Evolutionary conservation across 2,329 filamentous ascomycete genomes (phyloP), one percentile per base, ranked within the genome.

Genomic region (Apiospora malaysiana): DNA sequence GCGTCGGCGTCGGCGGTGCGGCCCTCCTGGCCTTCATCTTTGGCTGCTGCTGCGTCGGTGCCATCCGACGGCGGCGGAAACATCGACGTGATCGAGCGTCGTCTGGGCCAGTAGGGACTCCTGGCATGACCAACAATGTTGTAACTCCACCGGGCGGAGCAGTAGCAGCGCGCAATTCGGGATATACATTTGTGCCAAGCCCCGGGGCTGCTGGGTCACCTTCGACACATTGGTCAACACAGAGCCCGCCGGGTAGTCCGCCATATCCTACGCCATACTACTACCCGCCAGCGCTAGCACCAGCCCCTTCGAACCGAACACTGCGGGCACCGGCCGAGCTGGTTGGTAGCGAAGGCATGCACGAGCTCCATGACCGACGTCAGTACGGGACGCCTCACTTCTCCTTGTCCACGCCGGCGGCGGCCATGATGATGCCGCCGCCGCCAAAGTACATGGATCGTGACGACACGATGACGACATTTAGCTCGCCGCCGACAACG

Each of bases 1-100:
- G 67, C 4, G 32, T 43, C 68, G 43, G 69, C 56, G 56, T 32
- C 68, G 43, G 69, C 42, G 56, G 21, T 27, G 59, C 45, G n/a
- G 69, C 25, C 23, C 18, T 51, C 25, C 25, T 69, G 23, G 68
- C 23, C 5, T 9, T 40, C 40, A 23, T 27, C 12, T 23, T 27
- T 9, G 68, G 40, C 37, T 46, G 49, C 51, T 49, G 47, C 25
- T 69, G 68, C 32, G 43, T 43, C 6, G 16, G 23, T 21, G 10
- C 66, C 32, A 18, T 23, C 27, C 23, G 59, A 23, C 49, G 42
- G 23, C 66, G 66, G 37, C 66, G 66, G 42, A 45, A 37, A 7
- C 51, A 23, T 23, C 51, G 40, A 47, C 40, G 43, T 8, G 21
- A 27, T 4, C 65, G 16, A 27, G 16, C 42, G 42, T 23, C 25